Evolutionary conservation across 1,139 yeast genomes (phyloP).

Genomic region (Torulaspora pretoriensis): DNA sequence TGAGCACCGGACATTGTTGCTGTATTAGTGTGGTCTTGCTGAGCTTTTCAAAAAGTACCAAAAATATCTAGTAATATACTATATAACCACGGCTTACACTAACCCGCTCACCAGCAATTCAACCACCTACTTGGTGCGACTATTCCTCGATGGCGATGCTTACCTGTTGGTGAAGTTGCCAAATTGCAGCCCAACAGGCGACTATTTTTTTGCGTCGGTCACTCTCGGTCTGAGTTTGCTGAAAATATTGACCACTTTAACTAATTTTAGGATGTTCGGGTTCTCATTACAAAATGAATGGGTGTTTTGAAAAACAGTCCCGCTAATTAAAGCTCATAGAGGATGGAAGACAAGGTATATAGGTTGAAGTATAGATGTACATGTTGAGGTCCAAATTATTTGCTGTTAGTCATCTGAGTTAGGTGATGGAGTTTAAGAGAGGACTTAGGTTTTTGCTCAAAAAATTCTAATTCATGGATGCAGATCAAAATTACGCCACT

Average conservation of each 20-base stretch:
- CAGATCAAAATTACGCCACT: background rate
- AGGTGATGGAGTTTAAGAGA: too few species aligned
- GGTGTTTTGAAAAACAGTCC: background rate
- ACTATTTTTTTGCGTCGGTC: conserved; percentile 1
- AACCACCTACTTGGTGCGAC: background rate
- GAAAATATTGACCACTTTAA: background rate
- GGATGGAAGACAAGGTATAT: too few species aligned
- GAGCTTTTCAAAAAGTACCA: conserved; percentile 1
- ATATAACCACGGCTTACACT: background rate
- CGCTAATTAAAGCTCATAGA: background rate
- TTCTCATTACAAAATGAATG: background rate
- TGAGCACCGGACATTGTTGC: conserved; percentile 85
- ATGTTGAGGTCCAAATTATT: too few species aligned
- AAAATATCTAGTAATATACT: background rate
- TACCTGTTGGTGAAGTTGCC: conserved; percentile 1
- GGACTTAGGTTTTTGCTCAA: too few species aligned
- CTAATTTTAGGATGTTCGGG: background rate
- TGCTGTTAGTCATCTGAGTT: too few species aligned
- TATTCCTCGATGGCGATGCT: conserved; percentile 6
- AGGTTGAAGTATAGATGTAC: too few species aligned
- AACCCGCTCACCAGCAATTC: background rate
- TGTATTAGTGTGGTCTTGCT: conserved; percentile 23
- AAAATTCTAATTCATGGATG: background rate
- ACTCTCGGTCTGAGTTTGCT: background rate
- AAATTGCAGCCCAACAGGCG: background rate